Conservation (phyloP, 345 rosid genomes). For the Reutealis trisperma region DNA sequence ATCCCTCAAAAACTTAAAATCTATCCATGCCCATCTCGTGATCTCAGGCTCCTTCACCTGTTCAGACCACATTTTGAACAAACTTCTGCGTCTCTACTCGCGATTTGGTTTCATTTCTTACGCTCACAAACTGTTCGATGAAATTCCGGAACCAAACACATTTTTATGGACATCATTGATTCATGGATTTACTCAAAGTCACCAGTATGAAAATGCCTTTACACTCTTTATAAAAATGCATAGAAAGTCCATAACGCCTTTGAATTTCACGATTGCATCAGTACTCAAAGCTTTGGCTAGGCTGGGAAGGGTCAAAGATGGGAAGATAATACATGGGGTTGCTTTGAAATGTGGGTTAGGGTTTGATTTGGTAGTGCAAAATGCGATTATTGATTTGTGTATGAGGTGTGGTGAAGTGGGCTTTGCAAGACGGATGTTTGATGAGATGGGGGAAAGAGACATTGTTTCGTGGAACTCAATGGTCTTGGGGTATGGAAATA, state of each 20-base stretch:
- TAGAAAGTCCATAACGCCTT: not conserved
- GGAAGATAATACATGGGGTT: conserved; percentile 20
- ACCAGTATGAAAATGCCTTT: conserved; percentile 4
- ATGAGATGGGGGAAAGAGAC: conserved; percentile 38
- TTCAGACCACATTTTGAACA: conserved; percentile 20
- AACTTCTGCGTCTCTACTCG: conserved; percentile 12
- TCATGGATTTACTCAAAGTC: conserved; percentile 30
- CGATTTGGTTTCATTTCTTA: conserved; percentile 15
- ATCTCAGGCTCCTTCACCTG: conserved; percentile 3
- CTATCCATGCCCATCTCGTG: conserved; percentile 13
- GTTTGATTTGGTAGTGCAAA: conserved; percentile 28
- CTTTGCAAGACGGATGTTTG: conserved; percentile 25
- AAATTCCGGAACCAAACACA: conserved; percentile 37
- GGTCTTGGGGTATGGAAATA: conserved; percentile 33
- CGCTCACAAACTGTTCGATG: conserved; percentile 34
- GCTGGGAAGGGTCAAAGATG: conserved; percentile 8
- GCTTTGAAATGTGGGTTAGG: conserved; percentile 30
- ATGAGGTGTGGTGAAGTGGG: conserved; percentile 35
- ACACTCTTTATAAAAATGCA: not conserved
- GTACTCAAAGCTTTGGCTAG: not conserved
- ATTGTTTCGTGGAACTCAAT: conserved; percentile 38
- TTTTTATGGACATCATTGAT: conserved; percentile 37
- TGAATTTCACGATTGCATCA: conserved; percentile 21
- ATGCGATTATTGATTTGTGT: conserved; percentile 30
- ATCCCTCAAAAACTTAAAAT: not conserved